Base-by-base conservation (phyloP, 1,284 basidiomycete species). In the Fistulina hepatica region DNA sequence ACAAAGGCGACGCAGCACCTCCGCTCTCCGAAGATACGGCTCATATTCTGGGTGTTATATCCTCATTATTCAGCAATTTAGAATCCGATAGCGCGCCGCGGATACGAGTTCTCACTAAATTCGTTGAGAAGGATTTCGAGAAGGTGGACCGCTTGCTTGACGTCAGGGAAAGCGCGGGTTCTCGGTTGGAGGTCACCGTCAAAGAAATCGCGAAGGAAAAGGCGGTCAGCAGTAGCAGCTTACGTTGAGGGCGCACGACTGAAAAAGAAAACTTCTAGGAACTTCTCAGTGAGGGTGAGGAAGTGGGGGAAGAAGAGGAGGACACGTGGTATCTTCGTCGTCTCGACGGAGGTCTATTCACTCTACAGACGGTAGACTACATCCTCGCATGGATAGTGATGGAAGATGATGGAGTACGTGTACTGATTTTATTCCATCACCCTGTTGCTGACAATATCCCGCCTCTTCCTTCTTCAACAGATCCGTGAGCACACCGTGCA, bases 321-420 rank as follows among this genome's bases (percentile, higher is more conserved):
- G 81, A 84, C 24, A 56, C 77, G 21, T 82, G 80, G 67, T 97
- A 97, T 58, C 61, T 97, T 15, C 72, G 77, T 13, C 73, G 84
- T 27, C 60, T 97, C 19, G 91, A 95, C 40, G 75, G 77, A 2
- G 95, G 94, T 0, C 60, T 97, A 23, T 93, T 86, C 54, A 83
- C 82, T 2, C 58, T 98, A 8, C 94, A 98, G 53, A 84, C 81
- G 12, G 73, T 88, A 16, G 94, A 97, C 58, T 95, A 93, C 46
- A 81, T 97, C 35, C 59, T 97, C 20, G 92, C 85, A 1, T 99
- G 95, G 95, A 60, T 97, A 20, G 73, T 77, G 41, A 95, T 97
- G 91, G 95, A 99, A 61, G 95, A 98, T 50, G 95, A 98, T 51
- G 95, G 92, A 21, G 91, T 93, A 61, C 44, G 84, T 55, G 22